Evolutionary conservation across 495 filamentous ascomycete species (phyloP).

Genomic region (Podospora conica): DNA sequence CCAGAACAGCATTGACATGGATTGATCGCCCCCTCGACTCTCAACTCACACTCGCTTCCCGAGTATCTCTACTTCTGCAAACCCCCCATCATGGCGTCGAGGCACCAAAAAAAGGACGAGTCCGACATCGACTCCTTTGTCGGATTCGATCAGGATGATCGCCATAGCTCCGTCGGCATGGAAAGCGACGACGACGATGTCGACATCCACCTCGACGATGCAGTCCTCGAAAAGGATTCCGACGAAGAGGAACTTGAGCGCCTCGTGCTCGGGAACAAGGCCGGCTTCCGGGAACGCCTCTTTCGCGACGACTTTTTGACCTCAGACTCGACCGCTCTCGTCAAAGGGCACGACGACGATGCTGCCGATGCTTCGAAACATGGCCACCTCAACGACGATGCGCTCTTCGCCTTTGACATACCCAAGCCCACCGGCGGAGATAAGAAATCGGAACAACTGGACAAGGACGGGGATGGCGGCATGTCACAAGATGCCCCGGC

Average conservation of each 20-base stretch:
- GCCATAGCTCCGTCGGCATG: conserved; percentile 7
- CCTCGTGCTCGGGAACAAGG: conserved; percentile 77
- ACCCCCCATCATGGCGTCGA: background rate
- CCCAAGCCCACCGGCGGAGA: conserved; percentile 21
- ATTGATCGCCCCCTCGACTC: background rate
- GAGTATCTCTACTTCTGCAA: background rate
- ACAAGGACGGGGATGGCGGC: conserved; percentile 28
- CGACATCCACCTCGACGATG: conserved; percentile 12
- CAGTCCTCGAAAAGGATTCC: conserved; percentile 60
- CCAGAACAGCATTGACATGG: background rate
- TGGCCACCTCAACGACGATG: conserved; percentile 56
- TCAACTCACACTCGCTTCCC: background rate
- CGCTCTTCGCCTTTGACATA: conserved; percentile 47
- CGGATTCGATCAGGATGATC: conserved; percentile 32
- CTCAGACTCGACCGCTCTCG: conserved; percentile 33
- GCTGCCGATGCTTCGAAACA: conserved; percentile 27
- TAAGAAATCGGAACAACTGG: conserved; percentile 29
- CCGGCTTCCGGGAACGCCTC: conserved; percentile 69
- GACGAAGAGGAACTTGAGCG: conserved; percentile 78
- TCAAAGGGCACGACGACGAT: conserved; percentile 28
- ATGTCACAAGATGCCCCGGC: conserved; percentile 42
- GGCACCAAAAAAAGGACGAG: conserved; percentile 19
- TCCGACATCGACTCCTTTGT: conserved; percentile 27
- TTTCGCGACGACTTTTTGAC: conserved; percentile 38
- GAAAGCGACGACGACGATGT: conserved; percentile 33